Conservation (phyloP, 495 filamentous ascomycete species). For the Penicillium malachiteum region DNA sequence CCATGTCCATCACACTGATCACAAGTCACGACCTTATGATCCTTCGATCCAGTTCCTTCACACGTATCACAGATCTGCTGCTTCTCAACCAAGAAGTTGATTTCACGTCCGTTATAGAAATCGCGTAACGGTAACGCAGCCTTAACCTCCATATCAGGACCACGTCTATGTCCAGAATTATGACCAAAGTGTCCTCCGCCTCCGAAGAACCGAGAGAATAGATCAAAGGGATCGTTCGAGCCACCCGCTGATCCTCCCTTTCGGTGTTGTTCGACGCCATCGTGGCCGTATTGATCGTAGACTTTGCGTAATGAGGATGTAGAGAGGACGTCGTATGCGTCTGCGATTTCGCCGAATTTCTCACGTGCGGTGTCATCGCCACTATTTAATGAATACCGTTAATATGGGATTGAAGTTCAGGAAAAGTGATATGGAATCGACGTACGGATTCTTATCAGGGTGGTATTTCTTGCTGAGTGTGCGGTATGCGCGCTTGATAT, state of each 20-base stretch:
- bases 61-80: slow-evolving; percentile 93
- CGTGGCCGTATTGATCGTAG: slow-evolving; percentile 95
- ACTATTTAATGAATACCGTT: slow-evolving; percentile 33
- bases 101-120: slow-evolving; percentile 87
- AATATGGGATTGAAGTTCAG: not conserved
- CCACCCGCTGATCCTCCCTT: slow-evolving; percentile 62
- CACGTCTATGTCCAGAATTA: slow-evolving; percentile 71
- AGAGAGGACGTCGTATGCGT: slow-evolving; percentile 93
- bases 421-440: slow-evolving; percentile 16
- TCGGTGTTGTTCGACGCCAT: slow-evolving; percentile 81
- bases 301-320: slow-evolving; percentile 79
- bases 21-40: slow-evolving; percentile 80
- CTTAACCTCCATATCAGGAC: slow-evolving; percentile 87
- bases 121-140: slow-evolving; percentile 80
- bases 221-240: slow-evolving; percentile 80
- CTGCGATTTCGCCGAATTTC: slow-evolving; percentile 92
- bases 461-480: slow-evolving; percentile 93
- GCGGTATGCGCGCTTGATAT: slow-evolving; percentile 96
- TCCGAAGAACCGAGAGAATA: slow-evolving; percentile 97
- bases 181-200: slow-evolving; percentile 81
- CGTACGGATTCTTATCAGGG: slow-evolving; percentile 97
- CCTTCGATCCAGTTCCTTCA: slow-evolving; percentile 80
- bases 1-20: slow-evolving; percentile 74
- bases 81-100: slow-evolving; percentile 87
- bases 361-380: slow-evolving; percentile 76